Evolutionary conservation across 441 rosid species (phyloP).

Genomic region (Raphanus hybrid): DNA sequence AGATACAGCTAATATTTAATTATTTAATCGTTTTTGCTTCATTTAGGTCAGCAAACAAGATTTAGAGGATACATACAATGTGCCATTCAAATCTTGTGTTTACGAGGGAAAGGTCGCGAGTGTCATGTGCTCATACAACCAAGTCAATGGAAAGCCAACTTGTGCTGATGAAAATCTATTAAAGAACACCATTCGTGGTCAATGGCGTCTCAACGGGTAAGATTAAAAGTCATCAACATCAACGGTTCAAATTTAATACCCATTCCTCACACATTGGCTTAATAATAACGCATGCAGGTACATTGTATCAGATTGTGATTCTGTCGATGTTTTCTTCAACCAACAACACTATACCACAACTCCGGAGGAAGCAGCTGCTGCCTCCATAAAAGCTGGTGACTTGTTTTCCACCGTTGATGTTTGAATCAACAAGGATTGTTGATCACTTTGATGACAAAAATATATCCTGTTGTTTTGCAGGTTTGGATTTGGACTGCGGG

Average conservation of each 20-base stretch:
- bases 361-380: conserved; percentile 74
- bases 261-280: background rate
- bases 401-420: conserved; percentile 6
- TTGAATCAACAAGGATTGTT: too few relatives aligned
- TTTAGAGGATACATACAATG: too few relatives aligned
- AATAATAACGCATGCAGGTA: conserved; percentile 44
- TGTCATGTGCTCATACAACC: too few relatives aligned
- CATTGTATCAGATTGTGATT: conserved; percentile 77
- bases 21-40: too few relatives aligned
- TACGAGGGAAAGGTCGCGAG: too few relatives aligned
- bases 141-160: conserved; percentile 49
- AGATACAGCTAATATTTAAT: too few relatives aligned
- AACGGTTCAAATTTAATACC: background rate
- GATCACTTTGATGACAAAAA: too few relatives aligned
- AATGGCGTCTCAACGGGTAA: conserved; percentile 72
- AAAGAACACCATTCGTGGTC: conserved; percentile 65
- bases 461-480: too few relatives aligned
- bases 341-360: conserved; percentile 64
- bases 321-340: conserved; percentile 64
- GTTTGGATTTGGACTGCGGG: too few relatives aligned
- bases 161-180: conserved; percentile 73
- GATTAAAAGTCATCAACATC: conserved; percentile 21
- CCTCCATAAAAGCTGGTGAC: conserved; percentile 73
- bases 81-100: too few relatives aligned
- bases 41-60: too few relatives aligned